These are phyloP conservation scores for Sequoia sempervirens DNA, from an alignment of 75 land plant species.

Conservation along the genomic window DNA sequence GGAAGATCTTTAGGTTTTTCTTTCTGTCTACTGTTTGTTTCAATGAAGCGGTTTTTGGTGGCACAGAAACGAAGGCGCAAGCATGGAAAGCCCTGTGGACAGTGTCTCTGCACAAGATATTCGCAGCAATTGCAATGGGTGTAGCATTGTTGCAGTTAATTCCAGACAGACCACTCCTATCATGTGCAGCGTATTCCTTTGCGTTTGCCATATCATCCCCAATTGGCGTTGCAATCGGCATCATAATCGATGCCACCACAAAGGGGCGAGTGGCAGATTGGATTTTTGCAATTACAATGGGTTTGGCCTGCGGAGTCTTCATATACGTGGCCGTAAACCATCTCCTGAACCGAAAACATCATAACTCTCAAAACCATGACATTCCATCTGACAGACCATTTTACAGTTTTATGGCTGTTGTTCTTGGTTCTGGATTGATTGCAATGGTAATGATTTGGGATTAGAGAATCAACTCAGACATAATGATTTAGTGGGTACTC, in stretches of 20 bases:
- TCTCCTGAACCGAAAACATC: no score
- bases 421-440: background rate
- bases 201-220: constrained; percentile 88
- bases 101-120: constrained; percentile 72
- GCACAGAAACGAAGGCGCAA: constrained; percentile 53
- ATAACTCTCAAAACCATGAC: background rate
- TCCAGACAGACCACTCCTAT: constrained; percentile 59
- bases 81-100: constrained; percentile 88
- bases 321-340: constrained; percentile 29
- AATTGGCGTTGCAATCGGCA: constrained; percentile 79
- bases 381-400: background rate
- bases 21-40: background rate
- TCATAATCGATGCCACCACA: constrained; percentile 66
- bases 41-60: background rate
- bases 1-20: no score
- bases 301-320: constrained; percentile 76
- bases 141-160: constrained; percentile 74
- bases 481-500: no score
- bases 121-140: constrained; percentile 93
- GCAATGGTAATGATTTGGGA: constrained; percentile 2
- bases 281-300: constrained; percentile 84
- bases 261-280: constrained; percentile 58
- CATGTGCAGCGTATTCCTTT: constrained; percentile 57
- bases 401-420: background rate
- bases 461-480: background rate